phyloP scores from a whole-genome alignment of 2,329 filamentous ascomycete species.

The Biscogniauxia mediterranea region DNA sequence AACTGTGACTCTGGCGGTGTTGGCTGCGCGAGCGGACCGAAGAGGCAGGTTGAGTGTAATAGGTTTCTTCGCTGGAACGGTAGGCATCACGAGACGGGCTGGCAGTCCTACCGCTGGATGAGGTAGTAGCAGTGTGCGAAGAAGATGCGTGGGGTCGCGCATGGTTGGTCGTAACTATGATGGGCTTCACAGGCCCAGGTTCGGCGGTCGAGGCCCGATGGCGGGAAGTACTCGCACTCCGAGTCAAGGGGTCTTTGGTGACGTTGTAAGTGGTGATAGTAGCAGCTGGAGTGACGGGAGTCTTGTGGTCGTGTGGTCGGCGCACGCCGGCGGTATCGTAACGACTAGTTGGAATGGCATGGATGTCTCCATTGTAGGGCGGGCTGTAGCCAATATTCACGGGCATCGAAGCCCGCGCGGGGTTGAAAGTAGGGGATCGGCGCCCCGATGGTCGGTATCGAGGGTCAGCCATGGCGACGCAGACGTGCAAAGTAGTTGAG shows the following conservation, averaged over 20 bases:
- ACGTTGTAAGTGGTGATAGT: slow-evolving; percentile 57
- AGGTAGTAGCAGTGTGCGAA: slow-evolving; percentile 36
- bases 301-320: slow-evolving; percentile 35
- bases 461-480: slow-evolving; percentile 45
- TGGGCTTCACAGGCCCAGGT: slow-evolving; percentile 45
- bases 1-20: slow-evolving; percentile 37
- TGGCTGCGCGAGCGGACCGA: slow-evolving; percentile 53
- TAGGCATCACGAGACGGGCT: slow-evolving; percentile 54
- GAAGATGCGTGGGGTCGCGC: slow-evolving; percentile 37
- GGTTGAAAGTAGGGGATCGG: slow-evolving; percentile 46
- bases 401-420: slow-evolving; percentile 54
- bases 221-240: slow-evolving; percentile 45
- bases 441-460: slow-evolving; percentile 45
- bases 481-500: slow-evolving; percentile 5
- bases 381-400: slow-evolving; percentile 49
- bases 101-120: slow-evolving; percentile 34
- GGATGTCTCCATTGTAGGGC: slow-evolving; percentile 52
- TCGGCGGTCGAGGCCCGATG: slow-evolving; percentile 52
- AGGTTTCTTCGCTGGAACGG: slow-evolving; percentile 51
- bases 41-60: slow-evolving; percentile 58
- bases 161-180: slow-evolving; percentile 57
- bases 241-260: slow-evolving; percentile 49
- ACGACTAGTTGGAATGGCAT: slow-evolving; percentile 47
- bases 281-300: slow-evolving; percentile 35
- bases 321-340: slow-evolving; percentile 34